Evolutionary conservation across 2,329 filamentous ascomycete genomes (phyloP), one percentile per base, ranked within the genome.

Genomic region (Xylaria sp.): DNA sequence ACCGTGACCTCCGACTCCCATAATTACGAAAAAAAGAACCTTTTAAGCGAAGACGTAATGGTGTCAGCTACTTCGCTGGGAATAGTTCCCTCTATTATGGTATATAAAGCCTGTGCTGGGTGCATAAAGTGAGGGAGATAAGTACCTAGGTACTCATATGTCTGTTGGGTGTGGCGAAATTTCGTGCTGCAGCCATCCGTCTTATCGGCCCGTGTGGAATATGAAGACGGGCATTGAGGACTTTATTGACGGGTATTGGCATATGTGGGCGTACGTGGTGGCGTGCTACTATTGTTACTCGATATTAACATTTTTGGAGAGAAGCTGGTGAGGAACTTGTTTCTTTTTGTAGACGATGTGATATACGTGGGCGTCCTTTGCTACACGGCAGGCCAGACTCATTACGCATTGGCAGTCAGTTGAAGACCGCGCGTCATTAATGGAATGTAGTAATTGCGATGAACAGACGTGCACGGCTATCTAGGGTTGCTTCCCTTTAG

Each of bases 41-140:
- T 3, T 31, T n/a, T 4, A 62, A 62, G 59, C 59, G 48, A 62
- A 62, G 36, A 4, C 4, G 33, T 9, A 10, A 3, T 20, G 17
- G 6, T 20, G 44, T 53, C 26, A 42, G 60, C 40, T 57, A 63
- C 51, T 63, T 57, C 60, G 40, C 60, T 48, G 51, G 13, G 3
- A 13, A 33, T 20, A 17, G 40, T 7, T 4, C 26, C 4, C 48
- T 28, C 17, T 31, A 51, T 51, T 6, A 51, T 51, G 2, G 48
- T 51, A 51, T 31, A 51, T 31, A 10, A 51, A 9, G 48, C 26
- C 48, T 28, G 13, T 6, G 15, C 6, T 31, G 23, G 20, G 11
- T 4, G 6, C 6, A 26, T 0, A 31, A 51, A 26, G 48, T 31
- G 23, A 26, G 23, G 26, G 26, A 31, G 48, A 26, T 28, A 51